Conservation (phyloP, 768 basidiomycete genomes). For the Mycena haematopus region DNA sequence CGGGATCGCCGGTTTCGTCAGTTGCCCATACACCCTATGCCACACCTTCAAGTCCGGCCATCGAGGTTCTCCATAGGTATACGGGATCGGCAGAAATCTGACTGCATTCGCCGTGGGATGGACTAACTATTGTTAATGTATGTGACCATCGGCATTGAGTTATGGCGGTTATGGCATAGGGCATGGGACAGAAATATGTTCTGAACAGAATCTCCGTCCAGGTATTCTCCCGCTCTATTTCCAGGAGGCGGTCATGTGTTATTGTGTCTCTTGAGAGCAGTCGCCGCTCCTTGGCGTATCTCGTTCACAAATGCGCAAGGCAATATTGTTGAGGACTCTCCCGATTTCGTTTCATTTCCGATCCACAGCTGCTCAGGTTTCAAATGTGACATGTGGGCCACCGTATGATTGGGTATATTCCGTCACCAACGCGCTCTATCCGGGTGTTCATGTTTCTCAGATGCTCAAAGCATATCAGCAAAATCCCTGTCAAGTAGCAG, state of each 20-base stretch:
- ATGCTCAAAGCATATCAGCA: constrained; percentile 31
- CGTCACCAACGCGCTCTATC: neutral
- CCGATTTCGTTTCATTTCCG: neutral
- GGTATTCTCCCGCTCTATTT: constrained; percentile 2
- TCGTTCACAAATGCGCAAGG: neutral
- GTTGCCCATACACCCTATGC: constrained; percentile 30
- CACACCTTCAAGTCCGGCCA: constrained; percentile 31
- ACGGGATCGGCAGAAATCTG: constrained; percentile 42
- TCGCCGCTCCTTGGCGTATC: neutral
- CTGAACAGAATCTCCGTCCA: constrained; percentile 4
- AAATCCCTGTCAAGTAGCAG: constrained; percentile 32
- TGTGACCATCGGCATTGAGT: neutral
- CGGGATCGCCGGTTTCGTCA: constrained; percentile 30
- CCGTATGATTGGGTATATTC: constrained; percentile 29
- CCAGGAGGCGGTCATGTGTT: neutral
- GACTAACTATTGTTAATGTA: neutral
- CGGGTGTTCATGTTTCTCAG: constrained; percentile 11
- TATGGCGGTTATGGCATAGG: neutral
- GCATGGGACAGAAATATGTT: neutral
- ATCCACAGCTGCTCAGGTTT: neutral
- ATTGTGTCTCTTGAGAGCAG: neutral
- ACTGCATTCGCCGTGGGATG: constrained; percentile 5
- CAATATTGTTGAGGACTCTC: neutral
- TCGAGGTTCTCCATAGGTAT: constrained; percentile 36
- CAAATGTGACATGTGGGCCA: constrained; percentile 5